Percentiles rank a stretch among this genome's conserved stretches.
phyloP scores from a whole-genome alignment of 2,329 filamentous ascomycete species.

The Metarhizium anisopliae region DNA sequence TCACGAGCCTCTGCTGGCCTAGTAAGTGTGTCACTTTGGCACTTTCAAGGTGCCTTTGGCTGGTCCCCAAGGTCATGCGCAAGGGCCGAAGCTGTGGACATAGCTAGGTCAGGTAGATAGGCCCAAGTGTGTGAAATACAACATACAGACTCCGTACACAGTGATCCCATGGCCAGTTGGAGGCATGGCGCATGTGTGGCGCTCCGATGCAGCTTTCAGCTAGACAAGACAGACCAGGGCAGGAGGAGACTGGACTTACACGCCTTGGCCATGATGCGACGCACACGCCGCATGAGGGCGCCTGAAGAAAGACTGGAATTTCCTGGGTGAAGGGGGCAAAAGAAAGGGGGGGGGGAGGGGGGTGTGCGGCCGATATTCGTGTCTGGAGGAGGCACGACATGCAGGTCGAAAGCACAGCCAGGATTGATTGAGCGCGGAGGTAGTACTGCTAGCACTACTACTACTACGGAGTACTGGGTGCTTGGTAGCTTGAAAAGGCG shows the following conservation, averaged over 20 bases:
- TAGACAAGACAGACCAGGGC: slow-evolving; percentile 1
- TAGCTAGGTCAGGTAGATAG: too few species aligned
- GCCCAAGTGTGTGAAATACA: not conserved
- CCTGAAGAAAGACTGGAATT: not conserved
- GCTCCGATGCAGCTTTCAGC: slow-evolving; percentile 7
- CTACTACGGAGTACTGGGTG: too few species aligned
- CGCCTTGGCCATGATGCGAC: not conserved
- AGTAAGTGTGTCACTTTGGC: too few species aligned
- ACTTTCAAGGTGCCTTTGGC: too few species aligned
- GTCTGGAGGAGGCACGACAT: not conserved
- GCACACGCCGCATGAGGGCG: not conserved
- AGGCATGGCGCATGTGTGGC: slow-evolving; percentile 2
- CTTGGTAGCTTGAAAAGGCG: not conserved
- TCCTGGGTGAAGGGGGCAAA: not conserved
- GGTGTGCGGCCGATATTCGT: not conserved
- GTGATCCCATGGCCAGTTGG: not conserved
- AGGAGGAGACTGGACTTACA: not conserved
- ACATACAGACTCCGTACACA: too few species aligned
- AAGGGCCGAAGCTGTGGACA: not conserved
- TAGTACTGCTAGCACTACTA: too few species aligned
- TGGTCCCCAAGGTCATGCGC: too few species aligned
- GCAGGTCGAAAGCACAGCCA: slow-evolving; percentile 6
- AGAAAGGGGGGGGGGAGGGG: not conserved
- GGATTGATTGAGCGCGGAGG: not conserved
- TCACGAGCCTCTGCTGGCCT: too few species aligned